phyloP scores from a whole-genome alignment of 225 moss, liverwort and hornwort species.

The Sphagnum tenellum region DNA sequence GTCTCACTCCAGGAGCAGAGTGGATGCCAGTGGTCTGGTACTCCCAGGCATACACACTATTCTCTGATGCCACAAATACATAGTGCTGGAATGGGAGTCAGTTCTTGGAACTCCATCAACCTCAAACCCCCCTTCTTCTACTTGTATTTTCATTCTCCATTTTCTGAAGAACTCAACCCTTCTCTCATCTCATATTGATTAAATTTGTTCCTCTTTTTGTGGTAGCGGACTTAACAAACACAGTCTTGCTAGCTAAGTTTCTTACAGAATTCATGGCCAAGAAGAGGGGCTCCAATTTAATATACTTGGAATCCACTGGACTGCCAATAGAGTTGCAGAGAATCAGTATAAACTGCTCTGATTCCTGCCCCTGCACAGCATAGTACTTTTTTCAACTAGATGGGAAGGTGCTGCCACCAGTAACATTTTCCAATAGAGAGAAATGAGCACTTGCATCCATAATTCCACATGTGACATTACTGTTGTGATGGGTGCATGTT shows the following conservation, averaged over 20 bases:
- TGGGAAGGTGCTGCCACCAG: too few species aligned
- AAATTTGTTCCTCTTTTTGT: too few species aligned
- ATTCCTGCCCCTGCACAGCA: conserved; percentile 49
- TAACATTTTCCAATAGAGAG: too few species aligned
- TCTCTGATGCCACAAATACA: conserved; percentile 80
- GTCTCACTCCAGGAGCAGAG: conserved; percentile 11
- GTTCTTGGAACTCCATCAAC: neutral
- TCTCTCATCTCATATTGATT: too few species aligned
- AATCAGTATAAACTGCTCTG: conserved; percentile 59
- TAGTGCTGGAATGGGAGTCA: conserved; percentile 46
- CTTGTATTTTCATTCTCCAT: too few species aligned
- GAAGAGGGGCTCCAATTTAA: conserved; percentile 58
- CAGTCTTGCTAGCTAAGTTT: neutral
- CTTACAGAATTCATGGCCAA: conserved; percentile 83
- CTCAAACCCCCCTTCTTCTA: too few species aligned
- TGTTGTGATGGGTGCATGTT: too few species aligned
- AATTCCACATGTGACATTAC: too few species aligned
- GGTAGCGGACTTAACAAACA: too few species aligned
- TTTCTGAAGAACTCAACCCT: too few species aligned
- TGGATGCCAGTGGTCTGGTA: conserved; percentile 25
- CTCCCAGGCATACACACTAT: conserved; percentile 61
- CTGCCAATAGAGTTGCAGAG: conserved; percentile 87
- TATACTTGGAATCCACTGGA: conserved; percentile 68
- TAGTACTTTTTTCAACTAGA: too few species aligned
- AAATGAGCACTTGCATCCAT: too few species aligned